A percentile compares a stretch with the other conserved stretches of the same genome.
Evolutionary conservation across 805 yeast genomes (phyloP).

Genomic region (Candida endomychidarum): DNA sequence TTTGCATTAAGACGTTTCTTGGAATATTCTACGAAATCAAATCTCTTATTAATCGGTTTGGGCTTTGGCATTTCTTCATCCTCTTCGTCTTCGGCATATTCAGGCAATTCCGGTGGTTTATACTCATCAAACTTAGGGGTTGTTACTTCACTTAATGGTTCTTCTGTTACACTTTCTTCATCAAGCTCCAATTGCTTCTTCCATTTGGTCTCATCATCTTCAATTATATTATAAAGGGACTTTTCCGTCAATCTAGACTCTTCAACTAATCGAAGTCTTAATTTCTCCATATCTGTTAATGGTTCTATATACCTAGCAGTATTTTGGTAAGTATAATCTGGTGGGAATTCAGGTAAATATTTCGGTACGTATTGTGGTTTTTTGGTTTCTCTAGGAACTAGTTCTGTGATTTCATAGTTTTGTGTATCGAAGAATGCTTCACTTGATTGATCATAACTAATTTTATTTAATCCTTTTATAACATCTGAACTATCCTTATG

Average conservation of each 20-base stretch:
- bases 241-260: constrained; percentile 81
- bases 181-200: constrained; percentile 4
- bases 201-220: constrained; percentile 29
- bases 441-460: constrained; percentile 34
- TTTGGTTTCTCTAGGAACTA: constrained; percentile 52
- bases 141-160: constrained; percentile 13
- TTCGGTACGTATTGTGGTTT: constrained; percentile 54
- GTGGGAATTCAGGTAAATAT: constrained; percentile 88
- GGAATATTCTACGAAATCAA: constrained; percentile 62
- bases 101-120: constrained; percentile 15
- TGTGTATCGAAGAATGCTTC: constrained; percentile 55
- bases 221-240: constrained; percentile 64
- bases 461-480: constrained; percentile 12
- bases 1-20: constrained; percentile 42
- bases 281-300: constrained; percentile 65
- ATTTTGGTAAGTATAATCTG: constrained; percentile 85
- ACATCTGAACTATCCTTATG: constrained; percentile 16
- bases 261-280: constrained; percentile 70
- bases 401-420: constrained; percentile 48
- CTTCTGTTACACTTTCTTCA: constrained; percentile 9
- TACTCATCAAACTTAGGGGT: constrained; percentile 14
- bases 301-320: constrained; percentile 68
- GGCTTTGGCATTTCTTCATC: constrained; percentile 11
- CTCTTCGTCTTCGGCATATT: constrained; percentile 11
- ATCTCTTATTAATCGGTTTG: constrained; percentile 16